These are phyloP conservation scores for Heliophila coronopifolia DNA, from an alignment of 441 rosid genomes.

Conservation along the genomic window DNA sequence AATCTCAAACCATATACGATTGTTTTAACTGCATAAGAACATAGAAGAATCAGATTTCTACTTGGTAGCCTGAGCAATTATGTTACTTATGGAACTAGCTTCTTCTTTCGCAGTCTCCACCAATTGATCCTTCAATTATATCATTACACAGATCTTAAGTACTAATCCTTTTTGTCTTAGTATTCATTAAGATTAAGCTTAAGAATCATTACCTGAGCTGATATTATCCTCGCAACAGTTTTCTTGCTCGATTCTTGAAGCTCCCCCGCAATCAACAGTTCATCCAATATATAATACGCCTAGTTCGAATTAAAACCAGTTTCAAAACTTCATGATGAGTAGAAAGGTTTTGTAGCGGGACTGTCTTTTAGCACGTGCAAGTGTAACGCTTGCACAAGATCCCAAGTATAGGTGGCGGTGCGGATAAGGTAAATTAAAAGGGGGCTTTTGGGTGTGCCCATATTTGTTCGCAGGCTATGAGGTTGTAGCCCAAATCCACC, in stretches of 20 bases:
- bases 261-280: constrained; percentile 78
- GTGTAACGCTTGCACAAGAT: too few species aligned
- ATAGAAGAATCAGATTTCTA: constrained; percentile 15
- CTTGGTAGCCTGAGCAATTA: constrained; percentile 55
- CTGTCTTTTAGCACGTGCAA: too few species aligned
- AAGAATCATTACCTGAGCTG: constrained; percentile 69
- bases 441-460: too few species aligned
- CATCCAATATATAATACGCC: constrained; percentile 34
- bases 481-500: too few species aligned
- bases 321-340: neutral
- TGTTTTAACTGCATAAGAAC: neutral
- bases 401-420: too few species aligned
- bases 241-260: constrained; percentile 99
- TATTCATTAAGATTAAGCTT: neutral
- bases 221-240: constrained; percentile 71
- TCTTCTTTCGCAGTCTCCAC: constrained; percentile 61
- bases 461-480: too few species aligned
- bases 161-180: neutral
- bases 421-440: too few species aligned
- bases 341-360: too few species aligned
- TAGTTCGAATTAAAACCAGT: neutral
- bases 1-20: constrained; percentile 1
- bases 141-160: neutral
- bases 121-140: constrained; percentile 43
- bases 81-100: constrained; percentile 40